These are phyloP conservation scores for Torulaspora microellipsoides DNA, from an alignment of 805 yeast species.

Conservation along the genomic window DNA sequence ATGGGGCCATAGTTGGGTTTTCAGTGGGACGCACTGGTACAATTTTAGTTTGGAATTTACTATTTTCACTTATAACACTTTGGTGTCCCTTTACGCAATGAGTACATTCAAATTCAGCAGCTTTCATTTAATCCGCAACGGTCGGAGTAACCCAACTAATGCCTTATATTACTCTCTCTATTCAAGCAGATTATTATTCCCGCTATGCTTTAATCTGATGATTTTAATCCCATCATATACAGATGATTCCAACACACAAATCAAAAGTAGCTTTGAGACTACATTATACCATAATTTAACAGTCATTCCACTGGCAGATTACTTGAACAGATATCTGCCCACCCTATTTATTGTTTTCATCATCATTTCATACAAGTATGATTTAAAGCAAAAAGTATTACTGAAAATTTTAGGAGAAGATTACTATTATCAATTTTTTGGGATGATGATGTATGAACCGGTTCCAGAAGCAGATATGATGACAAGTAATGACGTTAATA, in stretches of 20 bases:
- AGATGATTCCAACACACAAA: constrained; percentile 3
- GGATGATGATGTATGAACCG: constrained; percentile 31
- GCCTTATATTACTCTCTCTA: constrained; percentile 32
- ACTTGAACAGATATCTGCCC: constrained; percentile 29
- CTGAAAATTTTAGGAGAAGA: constrained; percentile 31
- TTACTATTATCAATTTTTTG: constrained; percentile 33
- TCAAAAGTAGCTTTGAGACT: constrained; percentile 24
- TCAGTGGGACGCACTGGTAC: constrained; percentile 18
- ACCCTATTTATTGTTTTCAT: constrained; percentile 23
- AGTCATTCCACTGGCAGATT: constrained; percentile 28
- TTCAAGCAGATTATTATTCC: constrained; percentile 33
- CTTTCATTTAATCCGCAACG: constrained; percentile 33
- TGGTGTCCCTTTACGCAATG: constrained; percentile 32
- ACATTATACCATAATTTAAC: constrained; percentile 27
- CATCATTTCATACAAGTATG: constrained; percentile 26
- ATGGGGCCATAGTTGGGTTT: constrained; percentile 26
- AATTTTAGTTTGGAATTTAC: constrained; percentile 22
- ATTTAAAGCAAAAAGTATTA: constrained; percentile 29
- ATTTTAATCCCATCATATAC: constrained; percentile 22
- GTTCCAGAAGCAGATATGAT: constrained; percentile 7
- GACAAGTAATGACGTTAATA: constrained; percentile 4
- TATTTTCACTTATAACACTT: constrained; percentile 27
- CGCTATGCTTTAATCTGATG: constrained; percentile 34
- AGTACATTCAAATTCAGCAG: constrained; percentile 31
- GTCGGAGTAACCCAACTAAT: constrained; percentile 33